Evolutionary conservation across 768 basidiomycete genomes (phyloP), one percentile per base, ranked within the genome.

Genomic region (Kwoniella shandongensis): DNA sequence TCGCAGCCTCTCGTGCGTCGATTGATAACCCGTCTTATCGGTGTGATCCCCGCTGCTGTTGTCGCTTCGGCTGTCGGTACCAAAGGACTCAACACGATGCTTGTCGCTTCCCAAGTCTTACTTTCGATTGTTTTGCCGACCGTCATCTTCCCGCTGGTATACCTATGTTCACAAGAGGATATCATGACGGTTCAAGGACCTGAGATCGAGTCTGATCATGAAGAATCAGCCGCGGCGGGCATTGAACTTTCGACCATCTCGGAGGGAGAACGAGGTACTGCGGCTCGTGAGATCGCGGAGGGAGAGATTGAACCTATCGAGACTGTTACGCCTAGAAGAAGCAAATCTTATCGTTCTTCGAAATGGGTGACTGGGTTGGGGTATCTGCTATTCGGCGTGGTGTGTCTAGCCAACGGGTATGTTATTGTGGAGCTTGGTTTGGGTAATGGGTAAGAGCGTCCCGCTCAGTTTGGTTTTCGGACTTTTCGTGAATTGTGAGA

Each of bases 101-200:
- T 97, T n/a, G 87, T 97, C 40, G 84, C 81, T 1, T 89, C 85
- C 2, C 92, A 96, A 74, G 92, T 93, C 51, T 81, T 86, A 32
- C 81, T 97, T 26, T 86, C 87, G 25, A 81, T 94, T 72, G 83
- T 89, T 8, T 82, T 93, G 3, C 91, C 91, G 0, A 91, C 91
- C 78, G 81, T 92, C 77, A 82, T 85, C n/a, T 80, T 89, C 61
- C 91, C 90, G 0, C 81, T 91, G 52, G 78, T 92, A 48, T 89
- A 80, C 67, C 81, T 89, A 67, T 90, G 89, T 15, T 79, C 85
- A 62, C 79, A 78, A 6, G 83, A 83, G 57, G 74, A 79, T 8
- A 80, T 91, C 67, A 92, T 92, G 91, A 80, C 81, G 76, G 66
- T 78, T 57, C 59, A 69, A 62, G 57, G 66, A 17, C 68, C 66